Evolutionary conservation across 108 stramenopile genomes (phyloP), one percentile per base, ranked within the genome.

Genomic region (Fistulifera solaris): DNA sequence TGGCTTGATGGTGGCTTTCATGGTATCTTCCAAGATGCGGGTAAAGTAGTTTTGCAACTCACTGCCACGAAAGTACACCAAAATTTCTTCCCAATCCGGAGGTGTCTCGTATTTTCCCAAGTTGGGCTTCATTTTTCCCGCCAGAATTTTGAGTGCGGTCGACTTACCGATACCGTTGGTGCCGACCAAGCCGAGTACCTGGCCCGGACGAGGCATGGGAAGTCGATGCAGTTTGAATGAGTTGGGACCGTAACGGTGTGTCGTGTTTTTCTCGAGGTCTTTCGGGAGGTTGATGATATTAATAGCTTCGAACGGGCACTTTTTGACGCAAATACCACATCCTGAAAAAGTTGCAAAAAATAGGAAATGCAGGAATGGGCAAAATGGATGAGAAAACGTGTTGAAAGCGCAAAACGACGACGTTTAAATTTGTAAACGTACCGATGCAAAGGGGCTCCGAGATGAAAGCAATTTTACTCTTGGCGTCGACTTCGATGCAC

Each of bases 41-140:
- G 95, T 97, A 70, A 99, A 99, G 75, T 98, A 99, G 66, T 97
- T 97, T 67, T 96, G 95, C 44, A 99, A 77, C 59, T 99, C 98
- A 40, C 84, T 89, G 16, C 98, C 98, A 24, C 98, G 88, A 69
- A 96, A 99, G 67, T 98, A 82, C 7, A 87, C 76, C 3, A 98
- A 59, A 54, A 99, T 96, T 61, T 98, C 96, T 73, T 93, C 88
- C 98, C 98, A 99, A 61, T 96, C 96, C 15, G 98, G 98, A 1
- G 97, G 95, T 24, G 68, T 56, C 31, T 98, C 95, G 58, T 67
- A 82, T n/a, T 71, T 64, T 26, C 98, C 98, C 15, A 99, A 70
- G 62, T 99, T 99, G 42, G 98, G 98, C 78, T 98, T 99, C 70
- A 94, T 77, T 68, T 96, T 97, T 23, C 95, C 97, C 22, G 96